A percentile compares a stretch with the other conserved stretches of the same genome.
phyloP scores from a whole-genome alignment of 1,139 yeast species.

The Hemisphaericaspora lyxosophila region DNA sequence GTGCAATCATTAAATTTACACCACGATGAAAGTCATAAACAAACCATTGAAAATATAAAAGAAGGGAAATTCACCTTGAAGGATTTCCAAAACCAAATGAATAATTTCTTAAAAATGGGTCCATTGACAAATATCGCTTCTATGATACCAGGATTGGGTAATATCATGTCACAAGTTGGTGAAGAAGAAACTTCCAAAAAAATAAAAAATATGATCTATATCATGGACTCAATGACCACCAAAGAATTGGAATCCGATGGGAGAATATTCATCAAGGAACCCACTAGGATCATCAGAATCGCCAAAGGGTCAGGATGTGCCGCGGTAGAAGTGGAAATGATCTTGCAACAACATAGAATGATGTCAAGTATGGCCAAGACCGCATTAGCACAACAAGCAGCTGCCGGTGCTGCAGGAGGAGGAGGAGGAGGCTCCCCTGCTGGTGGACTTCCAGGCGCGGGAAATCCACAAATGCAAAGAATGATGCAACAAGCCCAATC shows the following conservation, averaged over 20 bases:
- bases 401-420: slow-evolving; percentile 42
- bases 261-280: slow-evolving; percentile 72
- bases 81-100: slow-evolving; percentile 94
- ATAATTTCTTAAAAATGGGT: slow-evolving; percentile 94
- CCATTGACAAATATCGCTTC: slow-evolving; percentile 90
- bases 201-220: slow-evolving; percentile 85
- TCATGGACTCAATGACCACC: slow-evolving; percentile 95
- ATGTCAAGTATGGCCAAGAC: slow-evolving; percentile 92
- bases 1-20: slow-evolving; percentile 87
- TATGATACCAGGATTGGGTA: slow-evolving; percentile 93
- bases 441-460: slow-evolving; percentile 22
- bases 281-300: slow-evolving; percentile 82
- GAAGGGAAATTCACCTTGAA: slow-evolving; percentile 92
- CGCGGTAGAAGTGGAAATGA: slow-evolving; percentile 91
- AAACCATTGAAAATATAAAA: slow-evolving; percentile 87
- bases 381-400: slow-evolving; percentile 56
- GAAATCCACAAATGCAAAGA: slow-evolving; percentile 37
- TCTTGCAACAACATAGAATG: slow-evolving; percentile 86
- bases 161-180: slow-evolving; percentile 80
- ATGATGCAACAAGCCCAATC: slow-evolving; percentile 53
- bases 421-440: slow-evolving; percentile 44
- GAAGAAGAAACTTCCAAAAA: slow-evolving; percentile 86
- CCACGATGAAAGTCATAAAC: slow-evolving; percentile 65
- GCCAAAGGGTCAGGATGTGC: slow-evolving; percentile 97
- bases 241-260: slow-evolving; percentile 93